Evolutionary conservation across 805 yeast species (phyloP).

Genomic region (Jamesozyma jinghongensis): DNA sequence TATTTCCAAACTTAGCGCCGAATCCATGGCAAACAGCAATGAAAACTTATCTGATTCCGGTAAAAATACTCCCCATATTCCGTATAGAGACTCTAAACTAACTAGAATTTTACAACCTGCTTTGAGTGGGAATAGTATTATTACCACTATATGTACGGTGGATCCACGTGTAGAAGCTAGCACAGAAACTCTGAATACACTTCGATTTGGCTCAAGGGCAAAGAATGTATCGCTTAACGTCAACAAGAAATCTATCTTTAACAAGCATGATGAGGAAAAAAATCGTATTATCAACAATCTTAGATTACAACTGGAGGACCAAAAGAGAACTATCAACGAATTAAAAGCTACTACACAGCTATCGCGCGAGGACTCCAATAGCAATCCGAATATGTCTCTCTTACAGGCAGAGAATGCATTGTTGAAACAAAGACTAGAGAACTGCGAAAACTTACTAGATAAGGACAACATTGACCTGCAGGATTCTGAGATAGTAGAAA

Average conservation of each 20-base stretch:
- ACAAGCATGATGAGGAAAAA: conserved; percentile 27
- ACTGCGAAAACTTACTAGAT: conserved; percentile 55
- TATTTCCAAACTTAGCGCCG: conserved; percentile 62
- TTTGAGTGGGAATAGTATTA: conserved; percentile 74
- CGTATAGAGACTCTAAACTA: conserved; percentile 87
- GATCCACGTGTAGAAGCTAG: conserved; percentile 51
- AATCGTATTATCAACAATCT: conserved; percentile 46
- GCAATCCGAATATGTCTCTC: conserved; percentile 33
- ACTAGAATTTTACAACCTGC: conserved; percentile 90
- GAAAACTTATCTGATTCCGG: neutral
- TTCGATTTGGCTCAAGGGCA: conserved; percentile 89
- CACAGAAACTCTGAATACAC: conserved; percentile 78
- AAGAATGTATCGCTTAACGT: conserved; percentile 73
- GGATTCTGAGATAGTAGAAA: conserved; percentile 48
- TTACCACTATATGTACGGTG: conserved; percentile 80
- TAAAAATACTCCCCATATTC: conserved; percentile 45
- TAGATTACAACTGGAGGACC: conserved; percentile 50
- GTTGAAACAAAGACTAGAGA: conserved; percentile 59
- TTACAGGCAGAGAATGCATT: conserved; percentile 56
- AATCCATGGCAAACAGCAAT: conserved; percentile 22
- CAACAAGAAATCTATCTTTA: conserved; percentile 33
- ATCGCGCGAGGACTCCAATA: conserved; percentile 5
- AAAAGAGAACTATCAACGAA: conserved; percentile 35
- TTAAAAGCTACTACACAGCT: neutral
- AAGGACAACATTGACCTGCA: conserved; percentile 43